phyloP scores from a whole-genome alignment of 1,284 basidiomycete genomes.

The Xerocomus amazonicus region DNA sequence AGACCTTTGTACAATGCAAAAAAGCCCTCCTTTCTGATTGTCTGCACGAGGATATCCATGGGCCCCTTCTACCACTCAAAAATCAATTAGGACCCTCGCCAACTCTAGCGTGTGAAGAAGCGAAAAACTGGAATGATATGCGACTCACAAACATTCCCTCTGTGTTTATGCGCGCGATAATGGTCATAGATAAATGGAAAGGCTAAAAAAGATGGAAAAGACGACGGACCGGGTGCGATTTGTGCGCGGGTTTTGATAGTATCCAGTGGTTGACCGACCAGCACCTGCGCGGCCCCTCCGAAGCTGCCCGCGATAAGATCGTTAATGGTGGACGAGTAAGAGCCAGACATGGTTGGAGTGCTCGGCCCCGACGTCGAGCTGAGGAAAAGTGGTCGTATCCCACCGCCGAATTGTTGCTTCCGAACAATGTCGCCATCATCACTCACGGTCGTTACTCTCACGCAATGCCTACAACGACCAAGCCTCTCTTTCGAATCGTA shows the following conservation, averaged over 20 bases:
- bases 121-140: neutral
- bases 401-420: no score
- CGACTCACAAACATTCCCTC: slow-evolving; percentile 77
- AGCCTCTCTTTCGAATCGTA: no score
- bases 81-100: neutral
- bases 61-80: slow-evolving; percentile 70
- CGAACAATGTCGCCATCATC: no score
- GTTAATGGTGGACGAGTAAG: slow-evolving; percentile 52
- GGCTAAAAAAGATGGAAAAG: neutral
- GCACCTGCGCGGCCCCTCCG: slow-evolving; percentile 76
- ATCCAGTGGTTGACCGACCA: slow-evolving; percentile 86
- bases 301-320: slow-evolving; percentile 77
- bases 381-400: no score
- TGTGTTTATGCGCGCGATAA: slow-evolving; percentile 26
- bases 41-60: slow-evolving; percentile 82
- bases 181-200: neutral
- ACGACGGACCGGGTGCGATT: slow-evolving; percentile 63
- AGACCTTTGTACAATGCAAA: slow-evolving; percentile 90
- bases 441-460: no score
- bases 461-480: no score
- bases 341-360: slow-evolving; percentile 14
- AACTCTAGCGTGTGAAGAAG: neutral
- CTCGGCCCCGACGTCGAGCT: no score
- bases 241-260: slow-evolving; percentile 84
- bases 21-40: slow-evolving; percentile 83